Evolutionary conservation across 768 basidiomycete genomes (phyloP).

Genomic region (Boletus huronensis): DNA sequence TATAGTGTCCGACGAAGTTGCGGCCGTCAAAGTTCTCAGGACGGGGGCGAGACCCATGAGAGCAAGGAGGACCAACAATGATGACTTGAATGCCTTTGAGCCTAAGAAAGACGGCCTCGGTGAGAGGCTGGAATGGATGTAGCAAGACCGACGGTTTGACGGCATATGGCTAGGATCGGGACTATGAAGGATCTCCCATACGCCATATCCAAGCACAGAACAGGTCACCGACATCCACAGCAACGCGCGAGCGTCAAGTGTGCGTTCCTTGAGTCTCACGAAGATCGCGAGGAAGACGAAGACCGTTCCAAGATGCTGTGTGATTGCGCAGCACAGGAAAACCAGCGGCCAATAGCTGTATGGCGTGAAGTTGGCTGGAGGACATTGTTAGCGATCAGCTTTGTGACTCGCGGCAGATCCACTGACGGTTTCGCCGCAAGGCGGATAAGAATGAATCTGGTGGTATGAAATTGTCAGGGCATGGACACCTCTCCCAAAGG

Average conservation of each 20-base stretch:
- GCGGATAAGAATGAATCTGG: conserved; percentile 69
- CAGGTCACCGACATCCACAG: conserved; percentile 60
- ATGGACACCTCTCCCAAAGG: conserved; percentile 74
- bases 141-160: conserved; percentile 25
- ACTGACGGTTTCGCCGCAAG: conserved; percentile 74
- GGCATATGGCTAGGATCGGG: conserved; percentile 28
- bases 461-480: conserved; percentile 86
- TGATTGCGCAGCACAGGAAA: conserved; percentile 66
- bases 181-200: conserved; percentile 57
- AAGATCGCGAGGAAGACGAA: conserved; percentile 83
- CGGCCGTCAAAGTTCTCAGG: conserved; percentile 85
- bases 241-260: conserved; percentile 65
- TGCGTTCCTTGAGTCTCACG: conserved; percentile 58
- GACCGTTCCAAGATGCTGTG: conserved; percentile 79
- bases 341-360: conserved; percentile 77
- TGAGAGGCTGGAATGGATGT: not conserved
- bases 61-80: conserved; percentile 82
- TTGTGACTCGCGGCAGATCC: conserved; percentile 7
- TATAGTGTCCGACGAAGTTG: conserved; percentile 95
- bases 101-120: conserved; percentile 39
- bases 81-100: conserved; percentile 72
- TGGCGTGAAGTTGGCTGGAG: conserved; percentile 72
- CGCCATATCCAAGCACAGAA: conserved; percentile 57
- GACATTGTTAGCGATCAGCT: conserved; percentile 11
- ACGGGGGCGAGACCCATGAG: conserved; percentile 91